Evolutionary conservation across 2,329 filamentous ascomycete genomes (phyloP).

Genomic region (Sordariomycetes sp.): DNA sequence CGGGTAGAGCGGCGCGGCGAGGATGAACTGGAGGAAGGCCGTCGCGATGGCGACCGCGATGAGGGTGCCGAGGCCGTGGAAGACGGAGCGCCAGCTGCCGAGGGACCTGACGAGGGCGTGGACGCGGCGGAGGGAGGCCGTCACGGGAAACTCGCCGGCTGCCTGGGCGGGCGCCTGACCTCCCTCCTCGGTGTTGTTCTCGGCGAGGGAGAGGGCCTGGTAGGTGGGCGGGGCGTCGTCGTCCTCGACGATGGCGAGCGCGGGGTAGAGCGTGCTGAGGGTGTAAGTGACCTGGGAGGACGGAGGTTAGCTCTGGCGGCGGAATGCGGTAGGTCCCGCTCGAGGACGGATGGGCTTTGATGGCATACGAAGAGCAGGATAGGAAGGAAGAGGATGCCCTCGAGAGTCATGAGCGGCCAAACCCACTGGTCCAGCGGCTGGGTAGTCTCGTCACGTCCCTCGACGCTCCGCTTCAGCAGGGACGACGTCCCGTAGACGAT

Average conservation of each 20-base stretch:
- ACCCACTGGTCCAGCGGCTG: neutral
- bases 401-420: neutral
- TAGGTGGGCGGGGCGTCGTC: slow-evolving; percentile 37
- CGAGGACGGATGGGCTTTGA: neutral
- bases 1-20: slow-evolving; percentile 48
- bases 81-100: slow-evolving; percentile 51
- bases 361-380: neutral
- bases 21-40: slow-evolving; percentile 31
- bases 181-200: slow-evolving; percentile 17
- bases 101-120: slow-evolving; percentile 43
- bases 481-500: neutral
- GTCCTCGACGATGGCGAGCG: slow-evolving; percentile 45
- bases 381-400: slow-evolving; percentile 2
- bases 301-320: neutral
- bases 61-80: slow-evolving; percentile 51
- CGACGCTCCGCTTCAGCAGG: slow-evolving; percentile 1
- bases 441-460: neutral
- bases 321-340: neutral
- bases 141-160: slow-evolving; percentile 26
- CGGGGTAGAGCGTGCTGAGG: slow-evolving; percentile 33
- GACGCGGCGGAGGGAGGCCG: slow-evolving; percentile 35
- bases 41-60: slow-evolving; percentile 29
- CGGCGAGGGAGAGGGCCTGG: slow-evolving; percentile 32
- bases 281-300: slow-evolving; percentile 32
- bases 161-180: slow-evolving; percentile 12